These are phyloP conservation scores for Solanum chiquidenum DNA, from an alignment of 257 asterid species.

Conservation along the genomic window DNA sequence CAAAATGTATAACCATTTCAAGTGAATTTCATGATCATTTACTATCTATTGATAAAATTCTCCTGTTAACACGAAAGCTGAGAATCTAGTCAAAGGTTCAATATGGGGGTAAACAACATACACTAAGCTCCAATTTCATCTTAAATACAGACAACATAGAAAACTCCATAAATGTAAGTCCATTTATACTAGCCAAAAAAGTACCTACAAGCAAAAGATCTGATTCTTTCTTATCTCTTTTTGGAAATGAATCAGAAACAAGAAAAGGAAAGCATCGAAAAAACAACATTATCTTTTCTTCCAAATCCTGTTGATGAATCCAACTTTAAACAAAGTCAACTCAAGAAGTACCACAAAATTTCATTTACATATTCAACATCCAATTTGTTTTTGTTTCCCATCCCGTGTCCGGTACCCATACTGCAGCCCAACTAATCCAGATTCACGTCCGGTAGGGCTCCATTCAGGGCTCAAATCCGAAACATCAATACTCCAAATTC, in stretches of 20 bases:
- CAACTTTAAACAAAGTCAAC: background rate
- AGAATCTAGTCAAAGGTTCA: background rate
- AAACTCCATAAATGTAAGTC: background rate
- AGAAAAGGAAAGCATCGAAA: background rate
- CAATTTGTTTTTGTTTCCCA: background rate
- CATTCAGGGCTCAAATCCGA: background rate
- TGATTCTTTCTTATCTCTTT: background rate
- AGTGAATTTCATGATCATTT: background rate
- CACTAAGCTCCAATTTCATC: background rate
- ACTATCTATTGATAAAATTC: background rate
- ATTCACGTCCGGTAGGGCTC: background rate
- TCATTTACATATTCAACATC: background rate
- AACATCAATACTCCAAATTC: background rate
- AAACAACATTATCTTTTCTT: background rate
- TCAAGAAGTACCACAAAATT: background rate
- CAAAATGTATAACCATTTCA: background rate
- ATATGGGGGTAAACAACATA: background rate
- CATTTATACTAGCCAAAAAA: background rate
- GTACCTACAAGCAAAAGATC: background rate
- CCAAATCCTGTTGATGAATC: background rate
- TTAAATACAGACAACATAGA: background rate
- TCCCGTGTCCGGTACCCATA: too few species aligned
- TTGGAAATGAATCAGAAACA: background rate
- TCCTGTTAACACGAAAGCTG: background rate
- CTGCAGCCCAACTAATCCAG: background rate